Percentiles rank a stretch among this genome's conserved stretches.
Conservation (phyloP, 2,329 filamentous ascomycete species). For the Epicoccum sorghinum region DNA sequence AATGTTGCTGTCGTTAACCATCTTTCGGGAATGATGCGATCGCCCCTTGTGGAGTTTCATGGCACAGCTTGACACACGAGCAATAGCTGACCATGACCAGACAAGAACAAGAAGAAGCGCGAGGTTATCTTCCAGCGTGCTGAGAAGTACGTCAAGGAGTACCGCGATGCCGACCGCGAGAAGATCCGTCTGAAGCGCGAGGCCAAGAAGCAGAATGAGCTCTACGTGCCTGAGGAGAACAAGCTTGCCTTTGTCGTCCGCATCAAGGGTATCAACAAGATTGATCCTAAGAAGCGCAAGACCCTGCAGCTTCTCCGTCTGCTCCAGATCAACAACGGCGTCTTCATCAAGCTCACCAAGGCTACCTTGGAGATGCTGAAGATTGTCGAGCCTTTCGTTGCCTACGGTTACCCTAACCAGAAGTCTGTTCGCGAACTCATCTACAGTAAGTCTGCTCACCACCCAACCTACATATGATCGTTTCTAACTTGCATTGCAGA, state of each 20-base stretch:
- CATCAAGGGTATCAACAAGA: conserved; percentile 99
- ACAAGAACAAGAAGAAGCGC: conserved; percentile 99
- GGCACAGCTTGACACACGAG: conserved; percentile 16
- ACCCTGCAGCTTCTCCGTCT: conserved; percentile 99
- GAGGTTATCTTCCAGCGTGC: conserved; percentile 99
- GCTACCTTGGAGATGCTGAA: conserved; percentile 97
- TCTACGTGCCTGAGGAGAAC: conserved; percentile 92
- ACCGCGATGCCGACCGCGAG: conserved; percentile 97
- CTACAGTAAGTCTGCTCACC: conserved; percentile 91
- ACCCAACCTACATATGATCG: conserved; percentile 57
- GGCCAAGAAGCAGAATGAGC: conserved; percentile 89
- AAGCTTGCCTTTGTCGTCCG: conserved; percentile 98
- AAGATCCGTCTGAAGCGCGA: conserved; percentile 91
- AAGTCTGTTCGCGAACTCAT: conserved; percentile 99
- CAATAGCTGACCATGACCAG: conserved; percentile 46
- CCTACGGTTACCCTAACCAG: conserved; percentile 99
- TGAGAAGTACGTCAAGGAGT: conserved; percentile 99
- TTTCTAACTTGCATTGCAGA: conserved; percentile 31
- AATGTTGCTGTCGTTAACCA: conserved; percentile 98
- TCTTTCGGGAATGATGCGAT: conserved; percentile 95
- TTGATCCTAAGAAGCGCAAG: conserved; percentile 99
- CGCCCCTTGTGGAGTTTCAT: conserved; percentile 31
- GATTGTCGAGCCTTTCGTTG: conserved; percentile 97
- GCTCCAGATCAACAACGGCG: conserved; percentile 99
- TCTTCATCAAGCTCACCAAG: conserved; percentile 98